A percentile compares a stretch with the other conserved stretches of the same genome.
Conservation (phyloP, 306 rosid species). For the Prunus kanzakura region DNA sequence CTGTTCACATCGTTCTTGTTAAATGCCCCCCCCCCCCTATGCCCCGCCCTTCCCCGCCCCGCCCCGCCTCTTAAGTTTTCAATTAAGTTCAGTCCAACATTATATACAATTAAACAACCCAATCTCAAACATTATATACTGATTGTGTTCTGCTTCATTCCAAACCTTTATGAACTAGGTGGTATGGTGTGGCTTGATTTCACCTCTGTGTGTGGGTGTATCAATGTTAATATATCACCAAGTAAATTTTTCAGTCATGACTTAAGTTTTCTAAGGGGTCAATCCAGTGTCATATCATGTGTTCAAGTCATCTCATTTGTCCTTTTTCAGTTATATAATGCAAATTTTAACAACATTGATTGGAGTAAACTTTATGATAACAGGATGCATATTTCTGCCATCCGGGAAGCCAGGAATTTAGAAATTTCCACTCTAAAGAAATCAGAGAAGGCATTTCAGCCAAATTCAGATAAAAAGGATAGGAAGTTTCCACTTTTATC, state of each 20-base stretch:
- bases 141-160: not conserved
- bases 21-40: not conserved
- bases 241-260: not conserved
- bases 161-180: not conserved
- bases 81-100: too few relatives aligned
- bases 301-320: not conserved
- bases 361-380: conserved; percentile 9
- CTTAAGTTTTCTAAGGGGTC: not conserved
- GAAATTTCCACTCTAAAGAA: conserved; percentile 26
- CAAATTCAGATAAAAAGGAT: conserved; percentile 19
- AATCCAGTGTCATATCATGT: not conserved
- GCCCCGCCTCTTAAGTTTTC: too few relatives aligned
- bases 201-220: not conserved
- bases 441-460: conserved; percentile 20
- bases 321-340: not conserved
- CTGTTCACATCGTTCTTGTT: not conserved
- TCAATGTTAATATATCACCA: not conserved
- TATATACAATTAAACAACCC: not conserved
- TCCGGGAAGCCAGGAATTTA: conserved; percentile 46
- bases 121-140: not conserved
- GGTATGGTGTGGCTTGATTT: not conserved
- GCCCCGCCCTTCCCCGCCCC: too few relatives aligned
- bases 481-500: conserved; percentile 38
- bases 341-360: conserved; percentile 7
- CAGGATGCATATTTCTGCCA: conserved; percentile 55